A percentile compares a stretch with the other conserved stretches of the same genome.
Conservation (phyloP, 1,139 yeast species). For the Taphrina sp. region DNA sequence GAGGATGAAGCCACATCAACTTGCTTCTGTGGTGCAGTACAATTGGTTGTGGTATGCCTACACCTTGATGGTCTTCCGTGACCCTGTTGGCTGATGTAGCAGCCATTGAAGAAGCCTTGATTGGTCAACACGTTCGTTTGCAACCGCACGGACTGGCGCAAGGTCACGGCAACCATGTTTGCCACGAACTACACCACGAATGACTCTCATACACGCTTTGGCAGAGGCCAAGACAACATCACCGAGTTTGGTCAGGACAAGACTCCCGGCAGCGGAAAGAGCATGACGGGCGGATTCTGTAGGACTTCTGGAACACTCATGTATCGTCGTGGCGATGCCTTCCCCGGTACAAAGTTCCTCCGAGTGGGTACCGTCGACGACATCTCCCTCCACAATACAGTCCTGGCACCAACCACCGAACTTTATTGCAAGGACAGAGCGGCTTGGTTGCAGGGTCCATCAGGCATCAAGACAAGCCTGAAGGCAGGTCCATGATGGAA, state of each 20-base stretch:
- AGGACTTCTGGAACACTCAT: conserved; percentile 1
- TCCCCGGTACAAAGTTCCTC: conserved; percentile 1
- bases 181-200: not conserved
- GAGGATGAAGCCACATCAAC: too few species aligned
- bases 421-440: conserved; percentile 2
- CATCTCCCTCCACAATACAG: not conserved
- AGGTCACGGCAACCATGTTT: conserved; percentile 3
- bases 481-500: too few species aligned
- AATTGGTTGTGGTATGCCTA: not conserved
- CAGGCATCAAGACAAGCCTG: too few species aligned
- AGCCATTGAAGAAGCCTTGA: too few species aligned
- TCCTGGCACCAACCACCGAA: conserved; percentile 1
- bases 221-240: not conserved
- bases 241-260: not conserved
- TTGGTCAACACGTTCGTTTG: conserved; percentile 8
- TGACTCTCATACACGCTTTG: not conserved
- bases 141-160: conserved; percentile 15
- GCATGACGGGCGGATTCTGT: not conserved
- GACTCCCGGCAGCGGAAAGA: not conserved
- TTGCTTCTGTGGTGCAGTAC: conserved; percentile 4
- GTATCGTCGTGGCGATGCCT: not conserved
- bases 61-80: too few species aligned
- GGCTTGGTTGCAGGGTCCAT: too few species aligned
- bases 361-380: conserved; percentile 13
- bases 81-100: too few species aligned